These are phyloP conservation scores for Auriscalpium vulgare DNA, from an alignment of 768 basidiomycete genomes.

Conservation along the genomic window DNA sequence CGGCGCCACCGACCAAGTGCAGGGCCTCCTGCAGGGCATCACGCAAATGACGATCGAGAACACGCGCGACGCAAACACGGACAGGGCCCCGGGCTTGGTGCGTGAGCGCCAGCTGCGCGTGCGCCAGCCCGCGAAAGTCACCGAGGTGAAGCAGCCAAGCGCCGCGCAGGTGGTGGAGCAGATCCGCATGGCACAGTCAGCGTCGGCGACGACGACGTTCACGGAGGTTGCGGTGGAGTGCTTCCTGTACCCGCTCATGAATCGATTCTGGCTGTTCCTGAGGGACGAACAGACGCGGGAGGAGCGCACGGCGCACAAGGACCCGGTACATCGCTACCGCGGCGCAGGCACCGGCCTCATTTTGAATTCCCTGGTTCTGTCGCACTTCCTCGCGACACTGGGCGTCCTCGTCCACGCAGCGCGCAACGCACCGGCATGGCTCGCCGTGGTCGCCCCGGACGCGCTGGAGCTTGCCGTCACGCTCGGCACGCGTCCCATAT, in stretches of 20 bases:
- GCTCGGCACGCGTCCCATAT: conserved; percentile 60
- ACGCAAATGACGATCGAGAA: conserved; percentile 55
- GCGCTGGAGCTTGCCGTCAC: conserved; percentile 78
- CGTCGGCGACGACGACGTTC: conserved; percentile 33
- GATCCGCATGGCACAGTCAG: conserved; percentile 3
- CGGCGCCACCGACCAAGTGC: conserved; percentile 33
- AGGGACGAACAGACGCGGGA: conserved; percentile 77
- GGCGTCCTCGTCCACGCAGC: conserved; percentile 78
- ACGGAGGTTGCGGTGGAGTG: conserved; percentile 74
- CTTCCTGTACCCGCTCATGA: conserved; percentile 85
- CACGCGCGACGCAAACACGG: conserved; percentile 43
- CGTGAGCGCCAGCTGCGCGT: conserved; percentile 74
- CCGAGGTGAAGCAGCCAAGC: conserved; percentile 28
- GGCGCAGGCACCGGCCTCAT: conserved; percentile 79
- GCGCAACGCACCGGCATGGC: conserved; percentile 73
- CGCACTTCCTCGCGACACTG: conserved; percentile 69
- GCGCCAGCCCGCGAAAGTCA: conserved; percentile 37
- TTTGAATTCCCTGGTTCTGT: conserved; percentile 67
- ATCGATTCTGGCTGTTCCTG: conserved; percentile 93
- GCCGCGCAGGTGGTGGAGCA: conserved; percentile 7
- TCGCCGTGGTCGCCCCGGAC: conserved; percentile 74
- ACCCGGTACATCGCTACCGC: conserved; percentile 48
- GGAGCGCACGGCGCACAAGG: conserved; percentile 52
- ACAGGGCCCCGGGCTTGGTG: conserved; percentile 51
- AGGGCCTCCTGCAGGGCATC: conserved; percentile 54